phyloP scores from a whole-genome alignment of 805 yeast genomes.

The Yamadazyma ubonensis region DNA sequence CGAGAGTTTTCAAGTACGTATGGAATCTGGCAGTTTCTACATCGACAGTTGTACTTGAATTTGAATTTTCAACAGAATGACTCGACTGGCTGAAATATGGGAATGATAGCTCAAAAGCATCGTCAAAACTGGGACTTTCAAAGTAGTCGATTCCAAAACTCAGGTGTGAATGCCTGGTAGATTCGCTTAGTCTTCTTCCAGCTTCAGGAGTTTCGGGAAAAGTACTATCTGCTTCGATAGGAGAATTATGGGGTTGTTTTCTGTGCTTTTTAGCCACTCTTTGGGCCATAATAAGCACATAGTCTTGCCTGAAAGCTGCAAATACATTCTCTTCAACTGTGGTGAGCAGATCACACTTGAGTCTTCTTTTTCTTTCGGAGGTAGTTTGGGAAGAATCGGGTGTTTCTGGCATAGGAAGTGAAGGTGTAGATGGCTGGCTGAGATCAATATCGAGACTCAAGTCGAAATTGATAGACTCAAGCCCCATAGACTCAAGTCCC shows the following conservation, averaged over 20 bases:
- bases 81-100: not conserved
- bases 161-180: not conserved
- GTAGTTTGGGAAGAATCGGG: too few relatives aligned
- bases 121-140: not conserved
- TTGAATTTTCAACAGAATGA: too few relatives aligned
- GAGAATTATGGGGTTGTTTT: not conserved
- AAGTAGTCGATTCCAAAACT: not conserved
- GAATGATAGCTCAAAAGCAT: not conserved
- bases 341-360: too few relatives aligned
- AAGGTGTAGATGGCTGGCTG: too few relatives aligned
- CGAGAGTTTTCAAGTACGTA: not conserved
- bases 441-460: too few relatives aligned
- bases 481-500: too few relatives aligned
- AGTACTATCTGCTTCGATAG: not conserved
- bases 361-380: too few relatives aligned
- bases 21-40: constrained; percentile 2
- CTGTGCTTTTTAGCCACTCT: not conserved
- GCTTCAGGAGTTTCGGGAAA: not conserved
- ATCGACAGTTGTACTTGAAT: not conserved
- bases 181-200: not conserved
- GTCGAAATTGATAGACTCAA: too few relatives aligned
- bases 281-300: too few relatives aligned
- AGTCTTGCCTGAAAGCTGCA: too few relatives aligned
- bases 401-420: too few relatives aligned
- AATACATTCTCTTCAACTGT: too few relatives aligned